Evolutionary conservation across 2,329 filamentous ascomycete species (phyloP).

Genomic region (Aspergillus spinulosporus): DNA sequence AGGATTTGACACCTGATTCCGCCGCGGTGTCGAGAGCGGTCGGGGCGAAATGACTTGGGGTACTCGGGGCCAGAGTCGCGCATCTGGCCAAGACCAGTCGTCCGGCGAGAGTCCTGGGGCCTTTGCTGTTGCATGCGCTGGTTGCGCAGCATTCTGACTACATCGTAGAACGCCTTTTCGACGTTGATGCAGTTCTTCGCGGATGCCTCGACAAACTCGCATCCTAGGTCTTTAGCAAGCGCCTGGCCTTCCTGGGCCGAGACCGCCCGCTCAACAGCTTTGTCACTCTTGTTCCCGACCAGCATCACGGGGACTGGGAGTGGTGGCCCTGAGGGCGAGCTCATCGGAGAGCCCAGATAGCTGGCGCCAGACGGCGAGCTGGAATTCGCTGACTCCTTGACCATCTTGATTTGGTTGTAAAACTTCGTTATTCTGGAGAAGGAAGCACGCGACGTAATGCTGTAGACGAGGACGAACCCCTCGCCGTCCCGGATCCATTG

Average conservation of each 20-base stretch:
- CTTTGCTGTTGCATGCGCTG: constrained; percentile 64
- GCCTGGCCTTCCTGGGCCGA: constrained; percentile 95
- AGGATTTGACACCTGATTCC: constrained; percentile 41
- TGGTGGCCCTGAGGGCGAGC: constrained; percentile 51
- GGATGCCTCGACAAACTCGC: constrained; percentile 95
- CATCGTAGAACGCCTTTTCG: constrained; percentile 97
- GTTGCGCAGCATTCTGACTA: constrained; percentile 83
- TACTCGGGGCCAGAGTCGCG: constrained; percentile 43
- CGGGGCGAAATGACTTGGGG: constrained; percentile 41
- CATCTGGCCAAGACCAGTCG: constrained; percentile 36
- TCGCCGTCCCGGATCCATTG: constrained; percentile 99
- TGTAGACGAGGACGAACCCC: constrained; percentile 96
- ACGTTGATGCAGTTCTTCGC: constrained; percentile 99
- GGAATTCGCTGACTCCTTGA: constrained; percentile 77
- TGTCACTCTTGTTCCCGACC: constrained; percentile 97
- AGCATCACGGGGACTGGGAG: constrained; percentile 90
- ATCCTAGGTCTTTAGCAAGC: constrained; percentile 85
- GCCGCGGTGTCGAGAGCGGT: constrained; percentile 41
- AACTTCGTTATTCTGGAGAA: constrained; percentile 94
- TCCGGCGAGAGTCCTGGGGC: constrained; percentile 36
- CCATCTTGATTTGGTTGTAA: constrained; percentile 93
- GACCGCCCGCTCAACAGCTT: constrained; percentile 92
- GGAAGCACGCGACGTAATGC: constrained; percentile 93
- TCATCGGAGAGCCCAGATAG: constrained; percentile 52
- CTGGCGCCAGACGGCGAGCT: constrained; percentile 54